A percentile compares a stretch with the other conserved stretches of the same genome.
Evolutionary conservation across 108 stramenopile species (phyloP).

Genomic region (Schizochytrium sp.): DNA sequence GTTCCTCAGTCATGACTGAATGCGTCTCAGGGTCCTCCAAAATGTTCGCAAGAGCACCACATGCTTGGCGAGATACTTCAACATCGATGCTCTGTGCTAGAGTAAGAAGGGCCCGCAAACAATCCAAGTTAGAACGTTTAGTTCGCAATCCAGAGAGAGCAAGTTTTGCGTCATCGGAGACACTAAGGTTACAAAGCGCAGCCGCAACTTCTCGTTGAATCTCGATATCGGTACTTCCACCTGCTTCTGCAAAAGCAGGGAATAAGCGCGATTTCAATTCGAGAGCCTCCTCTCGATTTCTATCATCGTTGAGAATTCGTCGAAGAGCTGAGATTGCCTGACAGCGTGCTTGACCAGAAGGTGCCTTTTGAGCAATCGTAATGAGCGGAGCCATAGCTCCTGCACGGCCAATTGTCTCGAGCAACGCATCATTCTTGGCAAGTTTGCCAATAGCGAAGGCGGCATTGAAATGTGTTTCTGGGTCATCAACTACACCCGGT

Average conservation of each 20-base stretch:
- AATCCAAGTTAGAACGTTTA: slow-evolving; percentile 62
- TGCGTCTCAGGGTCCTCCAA: slow-evolving; percentile 78
- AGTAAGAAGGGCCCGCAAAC: slow-evolving; percentile 67
- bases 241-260: slow-evolving; percentile 64
- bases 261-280: slow-evolving; percentile 58
- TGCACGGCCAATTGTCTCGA: slow-evolving; percentile 64
- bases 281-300: slow-evolving; percentile 69
- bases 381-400: slow-evolving; percentile 70
- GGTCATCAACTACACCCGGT: slow-evolving; percentile 66
- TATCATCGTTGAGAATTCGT: slow-evolving; percentile 69
- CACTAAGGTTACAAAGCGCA: slow-evolving; percentile 76
- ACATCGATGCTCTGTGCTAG: slow-evolving; percentile 75
- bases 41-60: slow-evolving; percentile 82
- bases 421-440: slow-evolving; percentile 70
- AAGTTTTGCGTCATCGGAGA: slow-evolving; percentile 73
- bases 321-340: slow-evolving; percentile 81
- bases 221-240: slow-evolving; percentile 71
- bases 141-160: slow-evolving; percentile 64
- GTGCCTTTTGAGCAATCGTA: slow-evolving; percentile 18
- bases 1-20: slow-evolving; percentile 67
- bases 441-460: slow-evolving; percentile 82
- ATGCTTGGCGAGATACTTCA: slow-evolving; percentile 81
- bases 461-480: slow-evolving; percentile 80
- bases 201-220: slow-evolving; percentile 81
- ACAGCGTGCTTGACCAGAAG: slow-evolving; percentile 69